phyloP scores from a whole-genome alignment of 768 basidiomycete species.

The Serendipita sp. region DNA sequence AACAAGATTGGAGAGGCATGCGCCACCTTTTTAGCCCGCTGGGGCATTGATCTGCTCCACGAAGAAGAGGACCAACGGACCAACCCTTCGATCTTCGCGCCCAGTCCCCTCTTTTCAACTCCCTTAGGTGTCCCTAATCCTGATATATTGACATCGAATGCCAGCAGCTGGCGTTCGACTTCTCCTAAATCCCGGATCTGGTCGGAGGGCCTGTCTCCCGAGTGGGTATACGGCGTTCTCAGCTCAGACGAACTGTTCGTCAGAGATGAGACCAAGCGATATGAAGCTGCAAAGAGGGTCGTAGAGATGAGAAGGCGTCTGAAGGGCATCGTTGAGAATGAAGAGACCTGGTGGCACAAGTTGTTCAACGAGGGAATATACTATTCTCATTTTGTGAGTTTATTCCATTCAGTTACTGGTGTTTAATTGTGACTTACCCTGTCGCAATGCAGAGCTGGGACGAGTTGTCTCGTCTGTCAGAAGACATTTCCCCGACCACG shows the following conservation, averaged over 20 bases:
- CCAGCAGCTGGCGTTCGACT: constrained; percentile 9
- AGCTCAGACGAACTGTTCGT: constrained; percentile 71
- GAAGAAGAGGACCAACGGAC: constrained; percentile 31
- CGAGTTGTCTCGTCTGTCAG: constrained; percentile 56
- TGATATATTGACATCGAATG: constrained; percentile 7
- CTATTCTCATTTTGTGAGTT: constrained; percentile 68
- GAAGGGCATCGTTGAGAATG: constrained; percentile 30
- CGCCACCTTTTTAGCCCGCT: constrained; percentile 72
- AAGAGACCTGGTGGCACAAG: constrained; percentile 51
- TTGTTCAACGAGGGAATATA: constrained; percentile 68
- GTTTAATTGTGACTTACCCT: background rate
- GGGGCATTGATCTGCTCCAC: constrained; percentile 65
- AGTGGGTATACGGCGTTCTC: constrained; percentile 58
- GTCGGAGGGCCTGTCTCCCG: constrained; percentile 53
- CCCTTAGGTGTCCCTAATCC: constrained; percentile 9
- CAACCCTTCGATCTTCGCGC: background rate
- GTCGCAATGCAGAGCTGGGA: constrained; percentile 44
- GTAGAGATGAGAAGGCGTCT: constrained; percentile 54
- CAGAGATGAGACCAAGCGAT: constrained; percentile 59
- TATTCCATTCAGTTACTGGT: background rate
- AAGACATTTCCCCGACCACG: constrained; percentile 58
- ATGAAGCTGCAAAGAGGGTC: constrained; percentile 55
- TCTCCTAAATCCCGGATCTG: constrained; percentile 39
- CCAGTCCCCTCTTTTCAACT: background rate
- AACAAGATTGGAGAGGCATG: constrained; percentile 86